Evolutionary conservation across 768 basidiomycete genomes (phyloP).

Genomic region (Lyophyllum atratum): DNA sequence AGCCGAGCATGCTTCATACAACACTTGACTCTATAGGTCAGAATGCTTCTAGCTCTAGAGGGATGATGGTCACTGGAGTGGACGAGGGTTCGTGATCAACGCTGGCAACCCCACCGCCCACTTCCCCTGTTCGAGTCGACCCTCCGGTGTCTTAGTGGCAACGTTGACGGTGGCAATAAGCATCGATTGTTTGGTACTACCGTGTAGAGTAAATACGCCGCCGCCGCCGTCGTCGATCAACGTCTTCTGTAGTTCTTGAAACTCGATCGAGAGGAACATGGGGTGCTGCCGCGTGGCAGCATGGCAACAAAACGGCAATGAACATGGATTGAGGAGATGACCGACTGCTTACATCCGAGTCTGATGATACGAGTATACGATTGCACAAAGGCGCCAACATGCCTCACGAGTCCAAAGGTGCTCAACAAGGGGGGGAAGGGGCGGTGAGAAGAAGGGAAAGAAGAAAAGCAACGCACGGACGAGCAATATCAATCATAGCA

Average conservation of each 20-base stretch:
- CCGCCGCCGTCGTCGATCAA: conserved; percentile 8
- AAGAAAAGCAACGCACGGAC: conserved; percentile 33
- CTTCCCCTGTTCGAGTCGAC: background rate
- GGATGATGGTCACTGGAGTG: background rate
- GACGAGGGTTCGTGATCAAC: background rate
- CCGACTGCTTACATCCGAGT: conserved; percentile 9
- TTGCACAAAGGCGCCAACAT: background rate
- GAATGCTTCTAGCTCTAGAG: background rate
- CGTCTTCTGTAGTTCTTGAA: background rate
- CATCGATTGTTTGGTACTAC: conserved; percentile 4
- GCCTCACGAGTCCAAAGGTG: conserved; percentile 5
- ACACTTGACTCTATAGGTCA: no score
- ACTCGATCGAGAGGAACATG: background rate
- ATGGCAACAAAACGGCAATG: background rate
- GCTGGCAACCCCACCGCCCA: background rate
- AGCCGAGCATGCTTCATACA: no score
- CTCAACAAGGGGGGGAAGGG: conserved; percentile 13
- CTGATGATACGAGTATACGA: background rate
- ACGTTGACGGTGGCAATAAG: background rate
- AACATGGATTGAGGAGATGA: conserved; percentile 4
- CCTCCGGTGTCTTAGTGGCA: background rate
- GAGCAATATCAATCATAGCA: conserved; percentile 14
- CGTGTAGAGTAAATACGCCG: conserved; percentile 8
- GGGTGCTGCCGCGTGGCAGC: background rate
- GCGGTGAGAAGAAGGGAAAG: conserved; percentile 20